A percentile compares a stretch with the other conserved stretches of the same genome.
These are phyloP conservation scores for Torulaspora indica DNA, from an alignment of 805 yeast species.

Conservation along the genomic window DNA sequence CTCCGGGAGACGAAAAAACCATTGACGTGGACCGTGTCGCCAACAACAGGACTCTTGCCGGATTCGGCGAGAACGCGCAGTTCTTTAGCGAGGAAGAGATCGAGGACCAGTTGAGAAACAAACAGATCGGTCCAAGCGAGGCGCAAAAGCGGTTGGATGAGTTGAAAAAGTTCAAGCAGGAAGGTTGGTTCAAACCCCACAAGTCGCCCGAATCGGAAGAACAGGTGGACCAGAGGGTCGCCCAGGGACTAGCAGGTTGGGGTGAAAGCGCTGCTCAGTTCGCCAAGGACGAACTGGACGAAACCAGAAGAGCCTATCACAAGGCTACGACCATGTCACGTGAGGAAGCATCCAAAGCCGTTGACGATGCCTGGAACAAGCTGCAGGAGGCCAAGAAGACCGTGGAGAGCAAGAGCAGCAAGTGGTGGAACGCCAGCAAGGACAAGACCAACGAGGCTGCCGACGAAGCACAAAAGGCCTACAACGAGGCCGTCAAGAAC, in stretches of 20 bases:
- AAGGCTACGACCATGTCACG: constrained; percentile 39
- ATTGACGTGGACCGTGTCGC: constrained; percentile 1
- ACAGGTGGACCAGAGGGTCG: constrained; percentile 36
- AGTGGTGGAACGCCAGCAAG: constrained; percentile 41
- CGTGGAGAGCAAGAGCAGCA: constrained; percentile 31
- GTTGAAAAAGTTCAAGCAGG: constrained; percentile 35
- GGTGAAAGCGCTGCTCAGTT: constrained; percentile 43
- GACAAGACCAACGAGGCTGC: constrained; percentile 37
- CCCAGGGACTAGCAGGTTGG: constrained; percentile 42
- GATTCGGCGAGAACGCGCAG: constrained; percentile 47
- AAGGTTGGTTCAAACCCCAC: constrained; percentile 34
- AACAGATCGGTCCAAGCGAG: constrained; percentile 27
- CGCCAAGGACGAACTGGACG: constrained; percentile 42
- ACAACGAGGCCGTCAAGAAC: constrained; percentile 27
- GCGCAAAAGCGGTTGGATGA: constrained; percentile 36
- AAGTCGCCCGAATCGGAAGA: constrained; percentile 29
- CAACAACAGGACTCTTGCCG: constrained; percentile 33
- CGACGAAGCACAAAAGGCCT: constrained; percentile 31
- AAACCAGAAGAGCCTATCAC: constrained; percentile 33
- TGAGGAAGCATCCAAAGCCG: constrained; percentile 36
- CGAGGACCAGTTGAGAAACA: constrained; percentile 25
- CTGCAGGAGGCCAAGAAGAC: constrained; percentile 37
- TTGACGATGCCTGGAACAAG: constrained; percentile 31
- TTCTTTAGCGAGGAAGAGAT: constrained; percentile 38
- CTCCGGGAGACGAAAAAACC: constrained; percentile 9